These are phyloP conservation scores for Paraconiothyrium brasiliense DNA, from an alignment of 2,329 filamentous ascomycete species.

Conservation along the genomic window DNA sequence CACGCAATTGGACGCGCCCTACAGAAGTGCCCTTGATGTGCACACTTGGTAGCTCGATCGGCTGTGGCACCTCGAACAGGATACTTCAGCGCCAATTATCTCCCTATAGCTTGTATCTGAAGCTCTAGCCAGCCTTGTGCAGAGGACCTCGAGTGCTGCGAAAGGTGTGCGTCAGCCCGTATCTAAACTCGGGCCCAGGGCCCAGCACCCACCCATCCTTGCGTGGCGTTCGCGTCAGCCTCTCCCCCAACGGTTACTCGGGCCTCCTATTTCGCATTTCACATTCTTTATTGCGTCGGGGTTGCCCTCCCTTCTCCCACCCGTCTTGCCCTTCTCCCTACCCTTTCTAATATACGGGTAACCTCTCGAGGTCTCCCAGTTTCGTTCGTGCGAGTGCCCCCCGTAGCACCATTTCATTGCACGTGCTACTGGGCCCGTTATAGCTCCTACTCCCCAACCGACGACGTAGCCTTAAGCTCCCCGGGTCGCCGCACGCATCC, in stretches of 20 bases:
- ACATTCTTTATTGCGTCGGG: conserved; percentile 6
- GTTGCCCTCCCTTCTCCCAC: conserved; percentile 14
- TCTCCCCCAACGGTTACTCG: conserved; percentile 4
- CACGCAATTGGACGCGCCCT: conserved; percentile 11
- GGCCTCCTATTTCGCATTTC: conserved; percentile 10
- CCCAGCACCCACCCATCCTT: conserved; percentile 5
- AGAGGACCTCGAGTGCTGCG: too few relatives aligned
- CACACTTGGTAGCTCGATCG: too few relatives aligned
- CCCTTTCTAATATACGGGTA: conserved; percentile 1
- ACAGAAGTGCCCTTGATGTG: too few relatives aligned
- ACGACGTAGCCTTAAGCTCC: conserved; percentile 28
- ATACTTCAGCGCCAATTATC: not conserved
- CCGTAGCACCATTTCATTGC: conserved; percentile 9
- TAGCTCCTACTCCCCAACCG: conserved; percentile 15
- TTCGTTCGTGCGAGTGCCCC: conserved; percentile 1
- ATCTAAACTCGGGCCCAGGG: conserved; percentile 10
- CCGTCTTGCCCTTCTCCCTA: conserved; percentile 22
- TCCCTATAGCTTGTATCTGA: not conserved
- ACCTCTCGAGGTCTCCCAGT: not conserved
- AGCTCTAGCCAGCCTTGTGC: not conserved
- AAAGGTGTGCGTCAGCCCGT: conserved; percentile 9
- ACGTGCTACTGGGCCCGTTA: conserved; percentile 12
- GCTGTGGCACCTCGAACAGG: not conserved
- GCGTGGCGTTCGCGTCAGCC: conserved; percentile 7
- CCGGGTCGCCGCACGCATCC: conserved; percentile 19